Conservation (phyloP, 352 stramenopile species). For the Phytophthora pinifolia region DNA sequence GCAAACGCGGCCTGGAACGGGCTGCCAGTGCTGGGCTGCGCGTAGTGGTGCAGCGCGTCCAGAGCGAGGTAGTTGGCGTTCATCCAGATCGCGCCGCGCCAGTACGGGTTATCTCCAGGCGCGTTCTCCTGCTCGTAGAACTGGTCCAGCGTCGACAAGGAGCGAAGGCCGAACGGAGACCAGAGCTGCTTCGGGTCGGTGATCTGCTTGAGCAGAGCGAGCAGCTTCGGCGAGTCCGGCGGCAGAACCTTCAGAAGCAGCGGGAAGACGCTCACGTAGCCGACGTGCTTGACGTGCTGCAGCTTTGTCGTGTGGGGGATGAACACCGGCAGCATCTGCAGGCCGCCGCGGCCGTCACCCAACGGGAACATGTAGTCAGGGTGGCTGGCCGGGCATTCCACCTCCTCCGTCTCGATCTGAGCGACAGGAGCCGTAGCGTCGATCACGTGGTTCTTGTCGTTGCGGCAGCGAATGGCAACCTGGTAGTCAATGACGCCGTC, state of each 20-base stretch:
- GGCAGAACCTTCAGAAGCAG: constrained; percentile 75
- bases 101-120: constrained; percentile 91
- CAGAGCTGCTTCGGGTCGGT: constrained; percentile 67
- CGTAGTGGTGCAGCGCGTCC: constrained; percentile 81
- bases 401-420: constrained; percentile 35
- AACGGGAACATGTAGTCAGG: constrained; percentile 77
- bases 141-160: constrained; percentile 77
- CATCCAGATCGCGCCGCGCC: constrained; percentile 94
- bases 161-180: constrained; percentile 83
- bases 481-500: constrained; percentile 70
- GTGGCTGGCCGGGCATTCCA: constrained; percentile 57
- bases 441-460: constrained; percentile 41
- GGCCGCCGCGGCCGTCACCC: constrained; percentile 71
- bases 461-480: constrained; percentile 68
- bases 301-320: constrained; percentile 52
- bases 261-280: constrained; percentile 90
- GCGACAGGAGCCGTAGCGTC: constrained; percentile 43
- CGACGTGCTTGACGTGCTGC: constrained; percentile 81
- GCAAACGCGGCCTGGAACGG: constrained; percentile 48
- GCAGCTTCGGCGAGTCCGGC: constrained; percentile 63
- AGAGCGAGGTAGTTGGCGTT: constrained; percentile 93
- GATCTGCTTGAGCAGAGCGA: constrained; percentile 57
- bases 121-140: constrained; percentile 91
- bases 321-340: constrained; percentile 77
- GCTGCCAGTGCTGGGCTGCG: constrained; percentile 34